These are phyloP conservation scores for Parascedosporium putredinis DNA, from an alignment of 2,329 filamentous ascomycete species.

Conservation along the genomic window DNA sequence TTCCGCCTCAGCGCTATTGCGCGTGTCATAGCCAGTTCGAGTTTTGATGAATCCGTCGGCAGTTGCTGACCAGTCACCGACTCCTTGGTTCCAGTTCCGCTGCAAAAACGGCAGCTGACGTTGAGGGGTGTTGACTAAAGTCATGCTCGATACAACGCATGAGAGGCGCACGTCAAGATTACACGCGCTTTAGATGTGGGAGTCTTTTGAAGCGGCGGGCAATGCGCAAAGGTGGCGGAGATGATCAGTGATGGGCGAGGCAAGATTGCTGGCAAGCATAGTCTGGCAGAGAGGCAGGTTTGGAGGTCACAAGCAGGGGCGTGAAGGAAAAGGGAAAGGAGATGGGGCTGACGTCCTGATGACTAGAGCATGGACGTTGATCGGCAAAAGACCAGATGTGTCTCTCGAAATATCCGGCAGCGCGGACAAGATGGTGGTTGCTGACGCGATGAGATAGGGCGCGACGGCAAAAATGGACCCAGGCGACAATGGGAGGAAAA, in stretches of 20 bases:
- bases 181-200: neutral
- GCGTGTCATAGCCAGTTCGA: neutral
- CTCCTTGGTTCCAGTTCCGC: slow-evolving; percentile 34
- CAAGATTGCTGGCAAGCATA: neutral
- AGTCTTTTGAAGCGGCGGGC: neutral
- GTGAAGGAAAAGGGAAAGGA: too few relatives aligned
- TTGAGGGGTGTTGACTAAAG: slow-evolving; percentile 33
- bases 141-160: slow-evolving; percentile 26
- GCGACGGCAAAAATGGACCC: too few relatives aligned
- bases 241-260: neutral
- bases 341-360: too few relatives aligned
- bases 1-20: neutral
- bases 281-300: neutral
- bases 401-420: too few relatives aligned
- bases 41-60: neutral
- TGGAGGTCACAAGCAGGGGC: too few relatives aligned
- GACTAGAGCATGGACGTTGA: too few relatives aligned
- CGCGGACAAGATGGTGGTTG: too few relatives aligned
- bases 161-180: neutral
- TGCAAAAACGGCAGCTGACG: slow-evolving; percentile 44
- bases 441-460: too few relatives aligned
- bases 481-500: too few relatives aligned
- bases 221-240: neutral
- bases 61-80: neutral
- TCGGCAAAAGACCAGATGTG: too few relatives aligned